Evolutionary conservation across 495 filamentous ascomycete species (phyloP).

Genomic region (Tetracladium marchalianum): DNA sequence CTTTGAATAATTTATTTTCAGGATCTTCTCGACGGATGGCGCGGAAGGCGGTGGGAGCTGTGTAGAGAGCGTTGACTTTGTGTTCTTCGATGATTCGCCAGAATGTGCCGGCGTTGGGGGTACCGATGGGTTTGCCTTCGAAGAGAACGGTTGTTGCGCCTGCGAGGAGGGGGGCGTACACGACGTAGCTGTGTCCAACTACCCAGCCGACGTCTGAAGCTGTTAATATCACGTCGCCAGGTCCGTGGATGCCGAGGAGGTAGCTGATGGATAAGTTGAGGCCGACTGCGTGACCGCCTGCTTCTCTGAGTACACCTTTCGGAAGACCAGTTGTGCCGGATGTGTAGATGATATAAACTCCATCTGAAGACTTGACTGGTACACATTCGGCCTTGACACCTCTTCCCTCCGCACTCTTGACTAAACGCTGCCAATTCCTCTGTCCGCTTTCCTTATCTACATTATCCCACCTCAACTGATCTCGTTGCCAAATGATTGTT

Average conservation of each 20-base stretch:
- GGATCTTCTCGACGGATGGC: conserved; percentile 84
- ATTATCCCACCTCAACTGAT: conserved; percentile 63
- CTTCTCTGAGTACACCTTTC: conserved; percentile 79
- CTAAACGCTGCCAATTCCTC: conserved; percentile 68
- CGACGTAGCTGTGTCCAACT: conserved; percentile 73
- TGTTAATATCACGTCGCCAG: conserved; percentile 76
- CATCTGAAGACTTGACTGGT: conserved; percentile 65
- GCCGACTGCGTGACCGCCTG: conserved; percentile 82
- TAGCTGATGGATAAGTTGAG: conserved; percentile 69
- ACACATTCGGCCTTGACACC: conserved; percentile 59
- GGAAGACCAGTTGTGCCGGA: conserved; percentile 75
- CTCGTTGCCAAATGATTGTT: conserved; percentile 68
- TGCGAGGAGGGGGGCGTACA: conserved; percentile 75
- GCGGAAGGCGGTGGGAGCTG: conserved; percentile 77
- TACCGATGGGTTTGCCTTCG: conserved; percentile 88
- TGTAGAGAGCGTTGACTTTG: conserved; percentile 74
- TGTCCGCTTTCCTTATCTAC: conserved; percentile 54
- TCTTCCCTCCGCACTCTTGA: conserved; percentile 54
- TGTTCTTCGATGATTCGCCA: conserved; percentile 82
- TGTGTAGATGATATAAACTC: conserved; percentile 87
- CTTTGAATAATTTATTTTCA: conserved; percentile 51
- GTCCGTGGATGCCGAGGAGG: conserved; percentile 69
- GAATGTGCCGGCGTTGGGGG: conserved; percentile 76
- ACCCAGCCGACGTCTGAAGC: conserved; percentile 85
- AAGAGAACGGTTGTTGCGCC: conserved; percentile 83